A percentile compares a stretch with the other conserved stretches of the same genome.
phyloP scores from a whole-genome alignment of 139 green algal genomes.

The Choricystis sp. region DNA sequence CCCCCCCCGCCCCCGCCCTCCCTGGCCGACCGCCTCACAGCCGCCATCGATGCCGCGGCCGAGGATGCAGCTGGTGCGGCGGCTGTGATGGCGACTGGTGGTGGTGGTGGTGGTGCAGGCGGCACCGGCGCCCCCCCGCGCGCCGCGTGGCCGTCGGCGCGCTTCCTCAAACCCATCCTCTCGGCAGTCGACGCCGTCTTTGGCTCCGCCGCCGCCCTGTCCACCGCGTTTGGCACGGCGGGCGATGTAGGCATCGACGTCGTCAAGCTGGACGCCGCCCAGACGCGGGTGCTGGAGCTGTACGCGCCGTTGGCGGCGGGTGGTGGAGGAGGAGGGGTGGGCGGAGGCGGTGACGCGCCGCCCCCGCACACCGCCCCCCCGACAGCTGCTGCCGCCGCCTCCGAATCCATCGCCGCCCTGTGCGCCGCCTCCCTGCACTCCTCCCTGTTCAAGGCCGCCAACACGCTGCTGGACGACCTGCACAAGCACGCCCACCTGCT shows the following conservation, averaged over 20 bases:
- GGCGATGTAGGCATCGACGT: conserved; percentile 46
- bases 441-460: conserved; percentile 25
- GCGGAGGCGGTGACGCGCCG: background rate
- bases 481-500: conserved; percentile 48
- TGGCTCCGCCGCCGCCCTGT: conserved; percentile 56
- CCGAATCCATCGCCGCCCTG: conserved; percentile 18
- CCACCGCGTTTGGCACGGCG: conserved; percentile 48
- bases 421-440: conserved; percentile 17
- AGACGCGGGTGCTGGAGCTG: conserved; percentile 26
- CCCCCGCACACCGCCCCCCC: background rate
- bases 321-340: too few species aligned
- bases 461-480: conserved; percentile 47
- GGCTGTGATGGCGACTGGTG: too few species aligned
- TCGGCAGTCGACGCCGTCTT: conserved; percentile 58
- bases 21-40: background rate
- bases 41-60: background rate
- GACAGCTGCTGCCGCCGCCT: conserved; percentile 2
- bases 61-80: background rate
- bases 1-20: background rate
- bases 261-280: conserved; percentile 29
- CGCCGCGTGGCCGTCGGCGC: background rate
- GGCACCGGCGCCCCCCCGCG: conserved; percentile 4
- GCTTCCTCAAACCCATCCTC: conserved; percentile 20
- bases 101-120: too few species aligned
- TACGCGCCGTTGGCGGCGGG: conserved; percentile 7